Evolutionary conservation across 495 filamentous ascomycete species (phyloP), one percentile per base, ranked within the genome.

Genomic region (Lophiostoma macrostomum): DNA sequence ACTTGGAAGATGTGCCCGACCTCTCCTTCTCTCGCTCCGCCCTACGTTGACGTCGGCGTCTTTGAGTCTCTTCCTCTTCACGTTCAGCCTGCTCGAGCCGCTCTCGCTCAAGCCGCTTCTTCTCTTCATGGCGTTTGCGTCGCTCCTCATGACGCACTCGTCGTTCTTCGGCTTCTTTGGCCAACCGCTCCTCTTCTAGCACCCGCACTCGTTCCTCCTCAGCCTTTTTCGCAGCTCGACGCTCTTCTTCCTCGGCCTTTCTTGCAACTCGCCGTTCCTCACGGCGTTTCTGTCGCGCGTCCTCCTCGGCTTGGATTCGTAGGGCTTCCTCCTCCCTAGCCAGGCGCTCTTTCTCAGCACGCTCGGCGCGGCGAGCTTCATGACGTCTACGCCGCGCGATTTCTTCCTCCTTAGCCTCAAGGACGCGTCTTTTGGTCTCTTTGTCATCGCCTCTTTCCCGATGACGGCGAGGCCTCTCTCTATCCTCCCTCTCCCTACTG

Each of bases 281-380:
- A 82, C 61, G 88, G 83, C 67, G 88, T 85, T 20, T 80, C 84
- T 67, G 91, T 94, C 31, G 81, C 69, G 39, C 83, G 19, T 55
- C 51, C n/a, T 55, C 51, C 23, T 45, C 82, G 67, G 82, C 87
- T 71, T 90, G 91, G 50, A 85, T 80, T 27, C 79, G 75, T 64
- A 83, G 80, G 14, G 83, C 85, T 56, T 87, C 76, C 29, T 40
- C 42, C 19, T 53, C 41, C 7, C 40, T 39, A 6, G 38, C 39
- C 19, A 27, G 45, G 18, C 24, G 44, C 18, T 50, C 55, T 14
- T 53, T 43, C 30, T 48, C 49, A 1, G 48, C 47, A 19, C 31
- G 27, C 30, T 48, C 49, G 1, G 48, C 47, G 19, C 31, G 27
- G 5, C 42, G 49, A 24, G 32, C 25, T 22, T 60, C 41, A 34